Evolutionary conservation across 148 eudicot genomes (phyloP), one percentile per base, ranked within the genome.

Genomic region (Agrostemma githago): DNA sequence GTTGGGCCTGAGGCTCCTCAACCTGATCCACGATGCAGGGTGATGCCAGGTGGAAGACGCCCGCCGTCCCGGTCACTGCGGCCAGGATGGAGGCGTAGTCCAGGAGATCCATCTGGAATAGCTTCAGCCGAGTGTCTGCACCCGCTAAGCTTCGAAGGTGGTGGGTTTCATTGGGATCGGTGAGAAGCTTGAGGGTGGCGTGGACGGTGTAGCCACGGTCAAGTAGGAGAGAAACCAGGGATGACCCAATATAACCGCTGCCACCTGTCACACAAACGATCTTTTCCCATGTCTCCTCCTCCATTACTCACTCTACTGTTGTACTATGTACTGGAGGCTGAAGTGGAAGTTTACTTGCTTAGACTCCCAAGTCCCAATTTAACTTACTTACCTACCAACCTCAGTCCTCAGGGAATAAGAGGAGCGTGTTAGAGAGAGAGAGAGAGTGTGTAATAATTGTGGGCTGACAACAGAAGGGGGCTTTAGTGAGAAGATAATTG

Each of bases 181-280:
- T 75, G 88, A 91, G 88, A 60, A 85, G 74, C 71, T 85, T 71
- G 77, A 94, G 88, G 71, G 97, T 94, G 87, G 97, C 97, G 76
- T 91, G 89, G 17, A 94, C 98, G 51, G 93, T 86, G 90, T 94
- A 94, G 77, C 96, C 93, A 19, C 97, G 93, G 51, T 76, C 64
- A 39, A 91, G 98, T 78, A 94, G 98, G 72, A 85, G 90, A 19
- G 84, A 83, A 38, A 94, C 87, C 43, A 94, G 84, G 74, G 82
- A 85, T 0, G 98, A 92, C 26, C 98, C 98, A 72, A 94, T 94
- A 85, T 8, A 91, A 70, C 98, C 98, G 80, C 98, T 92, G 68
- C 87, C 98, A 5, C 96, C 98, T 1, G 98, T 94, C 1, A 94
- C 97, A 80, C 96, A 89, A 4, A 94, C 97, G 11, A 76, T 73